phyloP scores from a whole-genome alignment of 2,329 filamentous ascomycete genomes.

The Aspergillus latus region DNA sequence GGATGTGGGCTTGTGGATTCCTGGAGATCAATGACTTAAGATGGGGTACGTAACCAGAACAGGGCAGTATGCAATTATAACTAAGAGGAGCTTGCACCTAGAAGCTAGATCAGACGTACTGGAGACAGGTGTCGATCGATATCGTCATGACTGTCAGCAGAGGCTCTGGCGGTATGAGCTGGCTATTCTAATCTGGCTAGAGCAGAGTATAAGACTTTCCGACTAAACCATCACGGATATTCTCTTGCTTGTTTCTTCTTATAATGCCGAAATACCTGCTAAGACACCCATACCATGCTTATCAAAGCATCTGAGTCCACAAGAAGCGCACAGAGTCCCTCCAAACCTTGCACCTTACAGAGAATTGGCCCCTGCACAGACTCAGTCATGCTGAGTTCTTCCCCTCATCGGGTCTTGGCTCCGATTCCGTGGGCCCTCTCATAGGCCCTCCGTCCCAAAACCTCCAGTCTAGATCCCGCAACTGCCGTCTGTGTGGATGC shows the following conservation, averaged over 20 bases:
- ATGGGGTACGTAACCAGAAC: not conserved
- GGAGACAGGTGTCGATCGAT: constrained; percentile 1
- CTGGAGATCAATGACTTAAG: constrained; percentile 7
- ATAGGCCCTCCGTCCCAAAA: constrained; percentile 13
- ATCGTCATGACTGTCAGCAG: constrained; percentile 2
- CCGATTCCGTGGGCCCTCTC: constrained; percentile 12
- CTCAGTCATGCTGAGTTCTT: constrained; percentile 13
- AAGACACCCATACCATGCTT: constrained; percentile 8
- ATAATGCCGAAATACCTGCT: not conserved
- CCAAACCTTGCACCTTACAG: constrained; percentile 14
- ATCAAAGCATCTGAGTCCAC: constrained; percentile 13
- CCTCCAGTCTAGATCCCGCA: constrained; percentile 16
- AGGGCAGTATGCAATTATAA: not conserved
- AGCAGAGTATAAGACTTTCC: not conserved
- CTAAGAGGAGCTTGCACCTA: not conserved
- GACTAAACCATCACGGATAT: not conserved
- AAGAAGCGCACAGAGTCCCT: not conserved
- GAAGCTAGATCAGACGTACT: not conserved
- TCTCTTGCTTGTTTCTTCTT: constrained; percentile 3
- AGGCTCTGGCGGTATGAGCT: not conserved
- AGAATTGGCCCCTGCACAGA: constrained; percentile 20
- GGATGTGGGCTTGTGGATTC: constrained; percentile 1
- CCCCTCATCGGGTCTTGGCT: constrained; percentile 20
- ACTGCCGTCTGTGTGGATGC: constrained; percentile 3
- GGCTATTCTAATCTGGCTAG: not conserved